A percentile compares a stretch with the other conserved stretches of the same genome.
phyloP scores from a whole-genome alignment of 2,329 filamentous ascomycete genomes.

The Aspergillus sp. region DNA sequence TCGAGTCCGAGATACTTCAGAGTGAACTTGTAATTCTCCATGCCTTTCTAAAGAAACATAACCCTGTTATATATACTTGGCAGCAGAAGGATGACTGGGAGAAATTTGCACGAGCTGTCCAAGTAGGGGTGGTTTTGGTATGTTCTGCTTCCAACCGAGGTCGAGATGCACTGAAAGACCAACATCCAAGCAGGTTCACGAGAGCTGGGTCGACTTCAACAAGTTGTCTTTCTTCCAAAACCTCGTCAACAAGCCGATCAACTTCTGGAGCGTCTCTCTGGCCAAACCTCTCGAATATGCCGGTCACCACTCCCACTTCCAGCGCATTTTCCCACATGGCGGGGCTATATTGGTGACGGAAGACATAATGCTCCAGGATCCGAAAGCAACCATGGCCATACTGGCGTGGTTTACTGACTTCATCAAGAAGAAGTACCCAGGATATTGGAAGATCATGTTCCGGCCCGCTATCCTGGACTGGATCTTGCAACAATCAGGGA shows the following conservation, averaged over 20 bases:
- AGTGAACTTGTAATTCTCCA: slow-evolving; percentile 31
- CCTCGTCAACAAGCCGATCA: slow-evolving; percentile 28
- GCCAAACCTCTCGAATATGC: slow-evolving; percentile 26
- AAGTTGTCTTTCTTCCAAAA: slow-evolving; percentile 29
- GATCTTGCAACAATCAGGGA: slow-evolving; percentile 31
- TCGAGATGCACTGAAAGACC: neutral
- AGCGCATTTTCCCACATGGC: slow-evolving; percentile 43
- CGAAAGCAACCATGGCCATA: slow-evolving; percentile 32
- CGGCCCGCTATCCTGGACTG: slow-evolving; percentile 40
- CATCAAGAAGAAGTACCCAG: slow-evolving; percentile 25
- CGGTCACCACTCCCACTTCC: slow-evolving; percentile 27
- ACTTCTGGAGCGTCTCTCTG: slow-evolving; percentile 41
- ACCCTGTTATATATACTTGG: slow-evolving; percentile 34
- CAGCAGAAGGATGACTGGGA: slow-evolving; percentile 37
- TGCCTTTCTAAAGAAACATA: slow-evolving; percentile 28
- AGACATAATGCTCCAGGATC: slow-evolving; percentile 38
- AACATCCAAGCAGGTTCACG: slow-evolving; percentile 37
- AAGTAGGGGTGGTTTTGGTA: slow-evolving; percentile 40
- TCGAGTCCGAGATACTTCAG: slow-evolving; percentile 20
- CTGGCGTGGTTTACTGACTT: slow-evolving; percentile 40
- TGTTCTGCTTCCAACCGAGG: slow-evolving; percentile 13
- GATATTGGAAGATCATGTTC: slow-evolving; percentile 43
- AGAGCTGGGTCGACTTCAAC: slow-evolving; percentile 35
- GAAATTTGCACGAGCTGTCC: slow-evolving; percentile 28
- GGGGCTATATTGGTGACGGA: slow-evolving; percentile 45